Conservation (phyloP, 495 filamentous ascomycete genomes). For the Rostrohypoxylon terebratum region DNA sequence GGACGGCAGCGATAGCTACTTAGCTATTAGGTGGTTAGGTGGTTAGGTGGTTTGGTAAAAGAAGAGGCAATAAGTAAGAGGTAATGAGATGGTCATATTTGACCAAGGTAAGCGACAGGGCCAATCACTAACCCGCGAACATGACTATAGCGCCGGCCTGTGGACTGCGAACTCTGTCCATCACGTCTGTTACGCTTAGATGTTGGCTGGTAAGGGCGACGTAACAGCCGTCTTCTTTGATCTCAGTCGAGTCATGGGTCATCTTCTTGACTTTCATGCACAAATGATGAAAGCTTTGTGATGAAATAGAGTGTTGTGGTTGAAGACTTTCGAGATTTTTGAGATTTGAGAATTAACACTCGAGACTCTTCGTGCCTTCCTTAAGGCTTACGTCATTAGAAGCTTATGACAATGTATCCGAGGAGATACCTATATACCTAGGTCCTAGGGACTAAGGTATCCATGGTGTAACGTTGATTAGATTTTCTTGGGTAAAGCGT, state of each 20-base stretch:
- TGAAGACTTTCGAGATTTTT: not conserved
- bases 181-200: constrained; percentile 69
- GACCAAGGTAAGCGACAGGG: not conserved
- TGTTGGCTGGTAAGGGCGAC: constrained; percentile 72
- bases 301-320: not conserved
- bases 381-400: not conserved
- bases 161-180: constrained; percentile 77
- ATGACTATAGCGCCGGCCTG: constrained; percentile 89
- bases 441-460: no score
- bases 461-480: no score
- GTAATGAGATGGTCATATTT: not conserved
- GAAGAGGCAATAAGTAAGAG: no score
- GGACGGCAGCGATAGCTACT: not conserved
- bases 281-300: not conserved
- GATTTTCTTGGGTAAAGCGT: no score
- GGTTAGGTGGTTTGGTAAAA: no score
- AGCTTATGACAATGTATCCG: no score
- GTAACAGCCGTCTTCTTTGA: constrained; percentile 60
- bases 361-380: not conserved
- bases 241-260: constrained; percentile 32
- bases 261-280: constrained; percentile 11
- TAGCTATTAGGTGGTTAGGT: no score
- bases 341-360: no score
- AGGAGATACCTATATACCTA: not conserved
- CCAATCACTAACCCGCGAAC: constrained; percentile 72